phyloP scores from a whole-genome alignment of 352 stramenopile genomes.

The Pythium pyrilobum region DNA sequence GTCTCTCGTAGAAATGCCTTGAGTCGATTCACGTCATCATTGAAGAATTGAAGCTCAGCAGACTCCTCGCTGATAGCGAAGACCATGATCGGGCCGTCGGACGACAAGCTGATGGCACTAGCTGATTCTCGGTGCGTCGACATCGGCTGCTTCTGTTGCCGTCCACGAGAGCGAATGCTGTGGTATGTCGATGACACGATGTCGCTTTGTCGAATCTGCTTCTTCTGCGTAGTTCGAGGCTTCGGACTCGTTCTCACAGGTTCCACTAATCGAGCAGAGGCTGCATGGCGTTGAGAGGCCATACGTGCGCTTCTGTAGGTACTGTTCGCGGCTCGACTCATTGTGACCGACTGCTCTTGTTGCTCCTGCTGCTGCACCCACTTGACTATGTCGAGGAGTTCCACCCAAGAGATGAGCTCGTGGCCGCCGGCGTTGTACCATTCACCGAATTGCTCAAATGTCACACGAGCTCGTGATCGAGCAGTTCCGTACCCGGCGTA shows the following conservation, averaged over 20 bases:
- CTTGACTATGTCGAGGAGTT: slow-evolving; percentile 76
- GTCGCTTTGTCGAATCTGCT: slow-evolving; percentile 77
- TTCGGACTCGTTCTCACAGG: slow-evolving; percentile 51
- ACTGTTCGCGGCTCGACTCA: slow-evolving; percentile 19
- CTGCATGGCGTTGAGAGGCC: slow-evolving; percentile 47
- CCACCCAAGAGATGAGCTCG: slow-evolving; percentile 81
- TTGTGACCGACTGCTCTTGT: slow-evolving; percentile 36
- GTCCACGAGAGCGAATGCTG: slow-evolving; percentile 4
- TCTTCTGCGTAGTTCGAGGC: slow-evolving; percentile 42
- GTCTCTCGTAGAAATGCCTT: slow-evolving; percentile 66
- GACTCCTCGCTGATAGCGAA: slow-evolving; percentile 66
- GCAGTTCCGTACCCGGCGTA: slow-evolving; percentile 62
- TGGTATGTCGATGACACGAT: slow-evolving; percentile 71
- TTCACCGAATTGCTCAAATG: slow-evolving; percentile 89
- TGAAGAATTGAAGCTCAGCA: slow-evolving; percentile 78
- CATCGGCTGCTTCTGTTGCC: slow-evolving; percentile 9
- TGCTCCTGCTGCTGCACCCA: slow-evolving; percentile 80
- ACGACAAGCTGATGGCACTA: slow-evolving; percentile 43
- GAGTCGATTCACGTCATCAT: slow-evolving; percentile 64
- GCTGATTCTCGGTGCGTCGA: slow-evolving; percentile 35
- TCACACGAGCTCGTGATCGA: slow-evolving; percentile 62
- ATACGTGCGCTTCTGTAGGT: slow-evolving; percentile 22
- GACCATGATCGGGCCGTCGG: slow-evolving; percentile 76
- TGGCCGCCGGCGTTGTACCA: slow-evolving; percentile 86
- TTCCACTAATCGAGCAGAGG: slow-evolving; percentile 33